Conservation (phyloP, 805 yeast species). For the Wickerhamomyces rabaulensis region DNA sequence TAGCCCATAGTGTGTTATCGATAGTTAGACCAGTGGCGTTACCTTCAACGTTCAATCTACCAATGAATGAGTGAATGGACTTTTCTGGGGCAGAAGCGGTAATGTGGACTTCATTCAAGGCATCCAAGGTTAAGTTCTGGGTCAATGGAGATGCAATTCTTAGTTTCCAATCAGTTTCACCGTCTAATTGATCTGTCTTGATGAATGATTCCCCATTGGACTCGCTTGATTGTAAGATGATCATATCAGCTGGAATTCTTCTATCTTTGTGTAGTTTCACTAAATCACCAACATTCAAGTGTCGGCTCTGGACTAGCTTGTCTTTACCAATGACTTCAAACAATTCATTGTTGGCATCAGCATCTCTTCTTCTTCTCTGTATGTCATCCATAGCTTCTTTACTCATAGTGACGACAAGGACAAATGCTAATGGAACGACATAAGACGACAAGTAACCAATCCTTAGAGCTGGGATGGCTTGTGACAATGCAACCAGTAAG, state of each 20-base stretch:
- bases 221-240: slow-evolving; percentile 79
- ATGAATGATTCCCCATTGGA: slow-evolving; percentile 83
- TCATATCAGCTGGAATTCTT: slow-evolving; percentile 91
- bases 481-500: slow-evolving; percentile 88
- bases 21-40: slow-evolving; percentile 63
- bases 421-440: slow-evolving; percentile 92
- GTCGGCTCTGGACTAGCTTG: slow-evolving; percentile 45
- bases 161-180: slow-evolving; percentile 98
- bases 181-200: slow-evolving; percentile 96
- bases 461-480: slow-evolving; percentile 80
- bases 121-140: slow-evolving; percentile 51
- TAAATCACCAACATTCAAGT: slow-evolving; percentile 80
- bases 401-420: slow-evolving; percentile 84
- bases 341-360: slow-evolving; percentile 78
- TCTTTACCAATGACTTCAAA: slow-evolving; percentile 62
- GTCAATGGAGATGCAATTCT: slow-evolving; percentile 73
- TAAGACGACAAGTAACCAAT: slow-evolving; percentile 93
- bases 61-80: slow-evolving; percentile 75
- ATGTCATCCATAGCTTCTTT: slow-evolving; percentile 96
- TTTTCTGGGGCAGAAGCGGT: slow-evolving; percentile 78
- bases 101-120: slow-evolving; percentile 50
- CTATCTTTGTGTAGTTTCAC: slow-evolving; percentile 73
- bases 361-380: slow-evolving; percentile 83
- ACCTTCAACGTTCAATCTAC: slow-evolving; percentile 59
- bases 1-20: slow-evolving; percentile 97